Evolutionary conservation across 1,284 basidiomycete species (phyloP).

Genomic region (Taiwanofungus camphoratus): DNA sequence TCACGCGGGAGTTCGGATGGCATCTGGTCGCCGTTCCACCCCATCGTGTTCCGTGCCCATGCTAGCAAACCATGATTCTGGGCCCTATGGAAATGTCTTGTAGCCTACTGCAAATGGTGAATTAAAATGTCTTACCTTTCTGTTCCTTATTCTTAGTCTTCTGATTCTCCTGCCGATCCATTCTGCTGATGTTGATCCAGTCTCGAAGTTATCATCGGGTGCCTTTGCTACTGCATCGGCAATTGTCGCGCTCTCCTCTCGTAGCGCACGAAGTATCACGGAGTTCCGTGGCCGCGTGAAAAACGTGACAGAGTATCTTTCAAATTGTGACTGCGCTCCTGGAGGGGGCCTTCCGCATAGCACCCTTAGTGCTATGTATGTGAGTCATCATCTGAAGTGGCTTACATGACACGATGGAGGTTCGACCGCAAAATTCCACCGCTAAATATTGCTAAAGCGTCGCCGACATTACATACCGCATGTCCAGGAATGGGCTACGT

Average conservation of each 20-base stretch:
- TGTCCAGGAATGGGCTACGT: conserved; percentile 30
- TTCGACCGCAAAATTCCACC: conserved; percentile 34
- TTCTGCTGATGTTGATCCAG: conserved; percentile 38
- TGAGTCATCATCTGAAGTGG: no score
- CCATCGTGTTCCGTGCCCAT: conserved; percentile 20
- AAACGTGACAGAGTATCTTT: conserved; percentile 32
- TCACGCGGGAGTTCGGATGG: conserved; percentile 14
- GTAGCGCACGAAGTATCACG: conserved; percentile 24
- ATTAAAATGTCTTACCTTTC: conserved; percentile 25
- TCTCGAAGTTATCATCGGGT: conserved; percentile 30
- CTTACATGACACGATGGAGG: conserved; percentile 31
- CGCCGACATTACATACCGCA: conserved; percentile 35
- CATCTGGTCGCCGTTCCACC: conserved; percentile 7
- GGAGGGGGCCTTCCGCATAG: conserved; percentile 26
- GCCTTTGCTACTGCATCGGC: conserved; percentile 31
- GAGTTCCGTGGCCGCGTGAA: conserved; percentile 33
- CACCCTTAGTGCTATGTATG: conserved; percentile 1
- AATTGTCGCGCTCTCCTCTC: conserved; percentile 45
- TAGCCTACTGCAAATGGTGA: background rate
- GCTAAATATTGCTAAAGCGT: conserved; percentile 33
- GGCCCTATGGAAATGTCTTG: conserved; percentile 12
- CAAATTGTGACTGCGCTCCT: conserved; percentile 27
- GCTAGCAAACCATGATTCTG: conserved; percentile 21
- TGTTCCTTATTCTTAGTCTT: conserved; percentile 40
- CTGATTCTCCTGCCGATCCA: conserved; percentile 46